phyloP scores from a whole-genome alignment of 495 filamentous ascomycete species.

The Penicillium longicatenatum region DNA sequence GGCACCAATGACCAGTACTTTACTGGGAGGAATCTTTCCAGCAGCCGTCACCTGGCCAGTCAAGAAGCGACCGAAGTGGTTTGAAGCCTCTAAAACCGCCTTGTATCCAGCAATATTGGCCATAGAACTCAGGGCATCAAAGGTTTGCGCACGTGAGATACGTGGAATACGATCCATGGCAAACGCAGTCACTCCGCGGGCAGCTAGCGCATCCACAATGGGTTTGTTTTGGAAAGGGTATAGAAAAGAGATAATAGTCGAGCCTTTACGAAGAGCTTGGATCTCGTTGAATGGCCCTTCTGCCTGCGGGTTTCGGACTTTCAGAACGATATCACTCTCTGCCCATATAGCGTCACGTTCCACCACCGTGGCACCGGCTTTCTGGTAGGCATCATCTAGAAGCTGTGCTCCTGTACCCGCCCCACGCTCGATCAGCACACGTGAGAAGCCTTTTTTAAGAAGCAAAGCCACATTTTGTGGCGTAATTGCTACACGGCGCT shows the following conservation, averaged over 20 bases:
- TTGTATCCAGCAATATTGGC: constrained; percentile 89
- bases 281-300: constrained; percentile 58
- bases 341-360: constrained; percentile 64
- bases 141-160: constrained; percentile 78
- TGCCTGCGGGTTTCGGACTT: constrained; percentile 68
- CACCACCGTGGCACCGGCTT: constrained; percentile 70
- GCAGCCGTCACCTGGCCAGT: constrained; percentile 84
- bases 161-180: constrained; percentile 86
- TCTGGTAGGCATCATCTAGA: constrained; percentile 67
- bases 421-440: constrained; percentile 71
- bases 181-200: constrained; percentile 65
- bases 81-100: constrained; percentile 79
- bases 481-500: constrained; percentile 77
- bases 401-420: constrained; percentile 76
- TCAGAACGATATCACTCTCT: constrained; percentile 73
- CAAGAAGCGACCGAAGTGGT: constrained; percentile 78
- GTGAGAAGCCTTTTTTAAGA: constrained; percentile 75
- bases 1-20: constrained; percentile 80
- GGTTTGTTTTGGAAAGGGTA: constrained; percentile 72
- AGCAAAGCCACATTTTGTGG: constrained; percentile 76
- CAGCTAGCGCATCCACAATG: constrained; percentile 66
- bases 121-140: constrained; percentile 77
- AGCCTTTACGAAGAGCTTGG: constrained; percentile 58
- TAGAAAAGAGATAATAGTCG: constrained; percentile 73
- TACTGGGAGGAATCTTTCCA: constrained; percentile 79